A percentile compares a stretch with the other conserved stretches of the same genome.
These are phyloP conservation scores for Lactifluus subvellereus DNA, from an alignment of 768 basidiomycete genomes.

Conservation along the genomic window DNA sequence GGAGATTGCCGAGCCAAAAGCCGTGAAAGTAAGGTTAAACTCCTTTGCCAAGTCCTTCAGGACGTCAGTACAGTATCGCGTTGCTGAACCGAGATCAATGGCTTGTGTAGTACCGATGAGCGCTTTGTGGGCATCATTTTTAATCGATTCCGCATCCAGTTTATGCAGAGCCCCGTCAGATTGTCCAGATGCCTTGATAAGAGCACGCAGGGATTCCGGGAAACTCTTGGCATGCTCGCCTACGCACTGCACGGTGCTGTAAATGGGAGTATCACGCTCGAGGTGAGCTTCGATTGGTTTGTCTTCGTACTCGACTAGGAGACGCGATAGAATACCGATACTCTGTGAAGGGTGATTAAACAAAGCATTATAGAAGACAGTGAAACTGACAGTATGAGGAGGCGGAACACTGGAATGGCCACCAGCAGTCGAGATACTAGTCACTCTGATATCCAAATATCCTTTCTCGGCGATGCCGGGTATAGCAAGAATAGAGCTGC, in stretches of 20 bases:
- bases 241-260: slow-evolving; percentile 37
- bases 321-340: slow-evolving; percentile 69
- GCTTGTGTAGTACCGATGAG: slow-evolving; percentile 32
- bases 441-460: slow-evolving; percentile 53
- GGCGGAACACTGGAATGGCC: slow-evolving; percentile 88
- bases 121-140: slow-evolving; percentile 26
- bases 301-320: slow-evolving; percentile 21
- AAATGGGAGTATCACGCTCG: slow-evolving; percentile 31
- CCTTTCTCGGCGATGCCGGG: slow-evolving; percentile 75
- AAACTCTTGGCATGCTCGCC: slow-evolving; percentile 39
- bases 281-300: slow-evolving; percentile 28
- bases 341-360: slow-evolving; percentile 26
- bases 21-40: slow-evolving; percentile 38
- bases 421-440: slow-evolving; percentile 58
- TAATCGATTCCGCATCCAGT: slow-evolving; percentile 32
- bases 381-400: slow-evolving; percentile 55
- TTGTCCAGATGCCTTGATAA: slow-evolving; percentile 27
- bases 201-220: slow-evolving; percentile 28
- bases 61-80: slow-evolving; percentile 28
- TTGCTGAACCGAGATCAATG: slow-evolving; percentile 36
- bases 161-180: slow-evolving; percentile 32
- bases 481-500: slow-evolving; percentile 51
- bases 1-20: slow-evolving; percentile 36
- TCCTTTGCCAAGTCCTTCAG: slow-evolving; percentile 31
- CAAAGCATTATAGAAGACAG: neutral